Evolutionary conservation across 306 rosid genomes (phyloP).

Genomic region (Cucumis cinereus): DNA sequence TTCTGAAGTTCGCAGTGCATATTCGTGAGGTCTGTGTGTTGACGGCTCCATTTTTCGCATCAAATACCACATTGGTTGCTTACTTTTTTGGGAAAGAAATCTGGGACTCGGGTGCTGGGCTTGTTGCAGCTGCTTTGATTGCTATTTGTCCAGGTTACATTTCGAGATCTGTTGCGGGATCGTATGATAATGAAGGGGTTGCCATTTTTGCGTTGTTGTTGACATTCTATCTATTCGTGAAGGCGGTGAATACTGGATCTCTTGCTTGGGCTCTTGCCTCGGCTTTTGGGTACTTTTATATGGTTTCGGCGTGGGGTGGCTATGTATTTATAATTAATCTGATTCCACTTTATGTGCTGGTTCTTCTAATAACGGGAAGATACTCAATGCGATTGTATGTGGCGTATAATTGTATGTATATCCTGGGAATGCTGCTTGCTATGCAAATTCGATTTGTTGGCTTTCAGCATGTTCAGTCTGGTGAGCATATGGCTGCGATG

Average conservation of each 20-base stretch:
- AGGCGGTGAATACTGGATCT: slow-evolving; percentile 88
- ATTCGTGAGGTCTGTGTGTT: slow-evolving; percentile 94
- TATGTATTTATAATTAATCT: slow-evolving; percentile 79
- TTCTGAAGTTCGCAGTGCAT: slow-evolving; percentile 68
- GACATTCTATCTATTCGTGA: slow-evolving; percentile 80
- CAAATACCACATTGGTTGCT: slow-evolving; percentile 84
- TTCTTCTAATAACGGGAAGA: slow-evolving; percentile 72
- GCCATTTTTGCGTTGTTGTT: slow-evolving; percentile 79
- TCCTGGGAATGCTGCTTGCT: slow-evolving; percentile 90
- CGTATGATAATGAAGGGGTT: slow-evolving; percentile 95
- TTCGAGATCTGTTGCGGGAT: slow-evolving; percentile 92
- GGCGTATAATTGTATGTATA: slow-evolving; percentile 86
- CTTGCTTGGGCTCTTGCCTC: slow-evolving; percentile 87
- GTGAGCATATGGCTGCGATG: slow-evolving; percentile 99
- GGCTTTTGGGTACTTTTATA: slow-evolving; percentile 90
- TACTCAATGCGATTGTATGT: slow-evolving; percentile 84
- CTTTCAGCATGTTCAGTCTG: slow-evolving; percentile 97
- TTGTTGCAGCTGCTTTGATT: slow-evolving; percentile 81
- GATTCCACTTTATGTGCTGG: slow-evolving; percentile 82
- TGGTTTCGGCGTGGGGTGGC: slow-evolving; percentile 99
- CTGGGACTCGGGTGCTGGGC: slow-evolving; percentile 96
- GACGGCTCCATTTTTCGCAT: slow-evolving; percentile 91
- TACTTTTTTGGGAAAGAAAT: slow-evolving; percentile 85
- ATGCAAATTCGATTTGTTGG: slow-evolving; percentile 99
- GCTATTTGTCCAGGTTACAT: slow-evolving; percentile 97